A percentile compares a stretch with the other conserved stretches of the same genome.
phyloP scores from a whole-genome alignment of 1,139 yeast genomes.

The Yamadazyma atmosphaerica region DNA sequence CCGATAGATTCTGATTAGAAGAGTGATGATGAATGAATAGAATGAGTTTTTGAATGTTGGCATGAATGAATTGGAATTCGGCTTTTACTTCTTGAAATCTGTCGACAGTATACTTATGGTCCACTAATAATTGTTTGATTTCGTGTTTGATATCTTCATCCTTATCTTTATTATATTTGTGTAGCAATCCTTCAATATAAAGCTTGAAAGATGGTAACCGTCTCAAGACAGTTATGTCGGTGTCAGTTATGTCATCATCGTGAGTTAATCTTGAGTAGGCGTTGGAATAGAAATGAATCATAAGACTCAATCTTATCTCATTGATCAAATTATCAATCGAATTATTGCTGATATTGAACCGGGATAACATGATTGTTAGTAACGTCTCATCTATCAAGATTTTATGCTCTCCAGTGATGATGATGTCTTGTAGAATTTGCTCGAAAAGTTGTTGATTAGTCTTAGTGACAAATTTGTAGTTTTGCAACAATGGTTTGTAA shows the following conservation, averaged over 20 bases:
- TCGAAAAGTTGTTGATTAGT: conserved; percentile 43
- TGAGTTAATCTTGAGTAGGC: conserved; percentile 52
- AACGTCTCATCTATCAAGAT: conserved; percentile 24
- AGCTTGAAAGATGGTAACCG: conserved; percentile 41
- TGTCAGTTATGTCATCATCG: conserved; percentile 6
- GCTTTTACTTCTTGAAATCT: conserved; percentile 9
- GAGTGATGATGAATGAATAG: neutral
- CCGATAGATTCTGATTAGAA: conserved; percentile 16
- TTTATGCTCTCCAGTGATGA: conserved; percentile 25
- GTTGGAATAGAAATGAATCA: conserved; percentile 72
- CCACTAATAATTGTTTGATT: conserved; percentile 17
- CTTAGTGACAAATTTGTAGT: conserved; percentile 45
- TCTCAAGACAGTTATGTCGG: conserved; percentile 24
- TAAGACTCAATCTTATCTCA: conserved; percentile 59
- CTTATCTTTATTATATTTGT: conserved; percentile 8
- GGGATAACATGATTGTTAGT: conserved; percentile 34
- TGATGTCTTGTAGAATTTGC: conserved; percentile 34
- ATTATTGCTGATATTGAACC: conserved; percentile 45
- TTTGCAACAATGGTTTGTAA: conserved; percentile 31
- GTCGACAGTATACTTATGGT: conserved; percentile 17
- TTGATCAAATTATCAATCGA: conserved; percentile 54
- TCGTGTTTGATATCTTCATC: conserved; percentile 10
- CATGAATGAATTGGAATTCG: neutral
- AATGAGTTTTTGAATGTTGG: neutral
- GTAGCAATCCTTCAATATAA: conserved; percentile 26